These are phyloP conservation scores for Colletotrichum sp. DNA, from an alignment of 2,329 filamentous ascomycete genomes.

Conservation along the genomic window DNA sequence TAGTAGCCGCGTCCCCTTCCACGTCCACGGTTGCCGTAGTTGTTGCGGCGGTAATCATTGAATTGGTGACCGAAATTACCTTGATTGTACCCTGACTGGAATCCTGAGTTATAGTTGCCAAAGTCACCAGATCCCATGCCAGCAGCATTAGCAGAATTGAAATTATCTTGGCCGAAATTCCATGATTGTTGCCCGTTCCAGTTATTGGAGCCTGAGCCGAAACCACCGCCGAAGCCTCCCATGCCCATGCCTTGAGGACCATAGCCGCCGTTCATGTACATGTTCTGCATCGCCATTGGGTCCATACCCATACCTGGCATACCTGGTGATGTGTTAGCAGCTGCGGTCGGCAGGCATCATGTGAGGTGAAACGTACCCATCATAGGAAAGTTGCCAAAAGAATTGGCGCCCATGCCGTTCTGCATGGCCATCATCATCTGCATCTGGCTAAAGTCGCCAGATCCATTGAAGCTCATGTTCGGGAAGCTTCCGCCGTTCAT, in stretches of 20 bases:
- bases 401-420: conserved; percentile 64
- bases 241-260: conserved; percentile 79
- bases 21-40: conserved; percentile 70
- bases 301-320: conserved; percentile 89
- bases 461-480: conserved; percentile 64
- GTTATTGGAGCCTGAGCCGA: conserved; percentile 69
- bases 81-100: conserved; percentile 79
- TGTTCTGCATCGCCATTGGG: conserved; percentile 75
- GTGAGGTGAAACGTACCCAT: conserved; percentile 73
- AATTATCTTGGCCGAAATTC: conserved; percentile 89
- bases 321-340: conserved; percentile 51
- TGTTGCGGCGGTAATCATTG: conserved; percentile 78
- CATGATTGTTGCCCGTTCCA: conserved; percentile 84
- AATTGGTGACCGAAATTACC: conserved; percentile 83
- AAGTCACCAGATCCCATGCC: conserved; percentile 82
- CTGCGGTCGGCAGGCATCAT: neutral
- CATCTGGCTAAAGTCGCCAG: conserved; percentile 75
- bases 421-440: conserved; percentile 82
- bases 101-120: conserved; percentile 80
- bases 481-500: conserved; percentile 55
- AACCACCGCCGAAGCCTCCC: conserved; percentile 74
- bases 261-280: conserved; percentile 81
- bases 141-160: conserved; percentile 83
- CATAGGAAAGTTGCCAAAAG: conserved; percentile 71
- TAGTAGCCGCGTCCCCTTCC: conserved; percentile 70